phyloP scores from a whole-genome alignment of 495 filamentous ascomycete species.

The Friedmanniomyces simplex region DNA sequence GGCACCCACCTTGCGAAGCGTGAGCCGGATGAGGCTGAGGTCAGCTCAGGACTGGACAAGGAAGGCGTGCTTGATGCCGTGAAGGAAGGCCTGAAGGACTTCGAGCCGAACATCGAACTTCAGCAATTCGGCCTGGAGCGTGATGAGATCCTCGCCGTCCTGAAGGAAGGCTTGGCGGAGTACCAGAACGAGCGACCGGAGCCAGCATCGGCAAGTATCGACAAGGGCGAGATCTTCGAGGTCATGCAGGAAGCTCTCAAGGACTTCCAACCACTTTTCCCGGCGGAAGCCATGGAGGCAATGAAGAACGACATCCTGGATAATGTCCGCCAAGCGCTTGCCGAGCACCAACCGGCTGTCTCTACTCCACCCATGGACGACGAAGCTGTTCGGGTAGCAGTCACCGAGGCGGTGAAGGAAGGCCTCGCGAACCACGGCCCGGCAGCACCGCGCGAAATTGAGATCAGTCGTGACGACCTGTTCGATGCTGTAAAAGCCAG shows the following conservation, averaged over 20 bases:
- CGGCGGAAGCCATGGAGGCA: conserved; percentile 51
- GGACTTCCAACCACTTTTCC: conserved; percentile 59
- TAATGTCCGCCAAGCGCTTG: conserved; percentile 66
- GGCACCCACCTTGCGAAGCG: conserved; percentile 14
- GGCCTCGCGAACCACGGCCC: conserved; percentile 40
- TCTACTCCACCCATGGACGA: conserved; percentile 29
- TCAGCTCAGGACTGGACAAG: conserved; percentile 43
- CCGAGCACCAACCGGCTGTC: conserved; percentile 56
- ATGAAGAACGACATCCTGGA: conserved; percentile 68
- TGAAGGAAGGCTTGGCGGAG: conserved; percentile 70
- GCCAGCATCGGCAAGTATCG: conserved; percentile 42
- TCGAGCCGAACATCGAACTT: conserved; percentile 82
- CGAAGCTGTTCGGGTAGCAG: conserved; percentile 41
- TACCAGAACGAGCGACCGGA: conserved; percentile 49
- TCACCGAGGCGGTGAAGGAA: conserved; percentile 49
- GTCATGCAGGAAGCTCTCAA: conserved; percentile 75
- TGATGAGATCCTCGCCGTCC: conserved; percentile 74
- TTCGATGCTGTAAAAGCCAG: conserved; percentile 56
- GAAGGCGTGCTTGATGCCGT: conserved; percentile 81
- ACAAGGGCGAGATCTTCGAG: conserved; percentile 64
- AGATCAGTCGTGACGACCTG: conserved; percentile 53
- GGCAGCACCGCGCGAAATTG: conserved; percentile 43
- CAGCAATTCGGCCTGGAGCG: conserved; percentile 81
- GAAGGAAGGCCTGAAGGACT: conserved; percentile 78
- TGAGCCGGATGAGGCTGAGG: conserved; percentile 6